phyloP scores from a whole-genome alignment of 2,329 filamentous ascomycete species.

The Stenocarpella maydis region DNA sequence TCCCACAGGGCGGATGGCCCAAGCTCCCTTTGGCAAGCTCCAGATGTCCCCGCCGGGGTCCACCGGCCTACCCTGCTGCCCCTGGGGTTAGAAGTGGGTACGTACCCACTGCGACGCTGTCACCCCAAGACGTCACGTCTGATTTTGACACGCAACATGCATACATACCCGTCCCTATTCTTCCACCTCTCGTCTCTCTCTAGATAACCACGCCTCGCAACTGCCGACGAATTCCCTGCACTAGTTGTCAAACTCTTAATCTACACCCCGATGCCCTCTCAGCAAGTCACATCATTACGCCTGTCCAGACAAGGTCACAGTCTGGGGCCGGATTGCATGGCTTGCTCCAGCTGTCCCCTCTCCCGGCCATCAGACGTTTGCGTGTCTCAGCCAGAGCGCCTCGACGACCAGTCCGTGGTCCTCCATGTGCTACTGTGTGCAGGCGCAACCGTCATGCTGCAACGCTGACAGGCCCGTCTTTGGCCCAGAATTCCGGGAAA shows the following conservation, averaged over 20 bases:
- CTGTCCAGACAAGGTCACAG: constrained; percentile 2
- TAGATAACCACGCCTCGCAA: neutral
- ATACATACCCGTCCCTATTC: neutral
- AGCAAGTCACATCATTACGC: constrained; percentile 17
- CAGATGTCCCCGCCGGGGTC: constrained; percentile 1
- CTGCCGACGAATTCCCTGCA: neutral
- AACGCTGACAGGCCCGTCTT: constrained; percentile 21
- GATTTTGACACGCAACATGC: constrained; percentile 11
- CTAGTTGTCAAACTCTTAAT: constrained; percentile 10
- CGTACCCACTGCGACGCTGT: constrained; percentile 5
- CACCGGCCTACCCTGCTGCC: neutral
- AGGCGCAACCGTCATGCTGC: constrained; percentile 19
- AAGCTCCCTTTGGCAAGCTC: no score
- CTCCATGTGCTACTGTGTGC: neutral
- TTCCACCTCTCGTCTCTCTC: neutral
- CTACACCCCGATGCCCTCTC: neutral
- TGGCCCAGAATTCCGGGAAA: constrained; percentile 24
- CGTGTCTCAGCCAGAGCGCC: constrained; percentile 23
- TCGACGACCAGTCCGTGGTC: constrained; percentile 5
- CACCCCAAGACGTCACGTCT: constrained; percentile 23
- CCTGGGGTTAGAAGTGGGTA: neutral
- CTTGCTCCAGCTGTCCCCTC: neutral
- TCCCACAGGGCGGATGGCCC: neutral
- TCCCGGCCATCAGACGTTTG: constrained; percentile 14
- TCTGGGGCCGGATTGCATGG: neutral